Evolutionary conservation across 139 green algal species (phyloP).

Genomic region (Edaphochlamys debaryana): DNA sequence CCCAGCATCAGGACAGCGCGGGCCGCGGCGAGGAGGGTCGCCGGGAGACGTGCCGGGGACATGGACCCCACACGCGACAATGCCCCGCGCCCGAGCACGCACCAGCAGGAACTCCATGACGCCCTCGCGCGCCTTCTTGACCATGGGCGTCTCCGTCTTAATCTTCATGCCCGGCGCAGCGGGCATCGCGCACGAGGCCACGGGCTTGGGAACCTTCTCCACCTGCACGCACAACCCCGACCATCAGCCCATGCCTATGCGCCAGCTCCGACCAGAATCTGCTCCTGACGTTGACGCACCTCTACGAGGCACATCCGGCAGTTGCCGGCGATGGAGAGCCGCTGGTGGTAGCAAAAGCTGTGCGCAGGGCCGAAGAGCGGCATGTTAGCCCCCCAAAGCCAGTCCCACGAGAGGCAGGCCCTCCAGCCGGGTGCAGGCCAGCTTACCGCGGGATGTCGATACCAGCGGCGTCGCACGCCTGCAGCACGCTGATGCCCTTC

Average conservation of each 20-base stretch:
- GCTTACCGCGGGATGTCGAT: conserved; percentile 92
- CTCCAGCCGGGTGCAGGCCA: no score
- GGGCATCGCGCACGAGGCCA: conserved; percentile 98
- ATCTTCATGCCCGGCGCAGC: conserved; percentile 96
- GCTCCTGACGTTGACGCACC: conserved; percentile 62
- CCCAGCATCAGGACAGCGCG: no score
- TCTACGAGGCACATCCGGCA: conserved; percentile 99
- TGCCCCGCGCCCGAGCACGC: neutral
- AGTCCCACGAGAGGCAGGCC: neutral
- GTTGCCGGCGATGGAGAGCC: conserved; percentile 98
- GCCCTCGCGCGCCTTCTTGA: conserved; percentile 99
- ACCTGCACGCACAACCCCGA: conserved; percentile 68
- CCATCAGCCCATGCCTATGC: neutral
- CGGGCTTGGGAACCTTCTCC: conserved; percentile 96
- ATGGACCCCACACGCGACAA: no score
- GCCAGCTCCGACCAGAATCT: no score
- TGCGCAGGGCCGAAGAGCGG: neutral
- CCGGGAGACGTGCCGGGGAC: no score
- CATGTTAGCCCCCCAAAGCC: neutral
- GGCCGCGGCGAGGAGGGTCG: no score
- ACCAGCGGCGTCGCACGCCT: conserved; percentile 95
- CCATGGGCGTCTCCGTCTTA: conserved; percentile 92
- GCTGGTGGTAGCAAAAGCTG: conserved; percentile 99
- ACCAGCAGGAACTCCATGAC: conserved; percentile 99
- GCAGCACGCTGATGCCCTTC: conserved; percentile 91